Evolutionary conservation across 1,139 yeast species (phyloP), one percentile per base, ranked within the genome.

Genomic region (Magnusiomyces tetraspermus): DNA sequence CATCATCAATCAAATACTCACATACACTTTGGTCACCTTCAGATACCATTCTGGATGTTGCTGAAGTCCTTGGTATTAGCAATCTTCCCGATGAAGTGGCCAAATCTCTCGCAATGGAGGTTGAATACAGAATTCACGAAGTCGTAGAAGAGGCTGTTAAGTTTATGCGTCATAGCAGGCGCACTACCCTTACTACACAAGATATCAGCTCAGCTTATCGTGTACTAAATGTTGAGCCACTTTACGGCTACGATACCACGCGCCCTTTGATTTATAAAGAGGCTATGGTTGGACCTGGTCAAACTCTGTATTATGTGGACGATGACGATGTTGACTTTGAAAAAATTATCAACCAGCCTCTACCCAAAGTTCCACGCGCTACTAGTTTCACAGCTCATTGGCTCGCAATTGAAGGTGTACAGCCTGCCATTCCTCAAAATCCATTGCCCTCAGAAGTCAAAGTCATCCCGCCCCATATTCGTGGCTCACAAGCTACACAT

Each of bases 401-500:
- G 98, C 76, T 94, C 43, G 97, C 98, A 0, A 87, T 94, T 55
- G 99, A 94, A 70, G 99, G 99, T 52, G 96, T 94, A 2, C 99
- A 94, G 66, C 98, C 99, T 1, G 85, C 94, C 51, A 92, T 94
- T 54, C 95, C 97, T 1, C 98, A 94, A 69, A 94, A 94, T 70
- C 99, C 99, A 37, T 79, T 85, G 46, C 80, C 90, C 24, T 76
- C 82, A 44, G 73, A 69, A 30, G 64, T 70, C 57, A 65, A 67
- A 49, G 66, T 69, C 33, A 65, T 71, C 50, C 69, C 76, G 2
- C 68, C 78, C 2, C 68, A 70, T 22, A 65, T 72, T 44, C 68
- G 80, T 63, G 72, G 74, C 13, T 63, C 74, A 10, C 68, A 67
- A 58, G 63, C 61, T 46, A 62, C 62, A 51, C 62, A 65, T 58